Conservation (phyloP, 768 basidiomycete species). For the Boletus sp. region DNA sequence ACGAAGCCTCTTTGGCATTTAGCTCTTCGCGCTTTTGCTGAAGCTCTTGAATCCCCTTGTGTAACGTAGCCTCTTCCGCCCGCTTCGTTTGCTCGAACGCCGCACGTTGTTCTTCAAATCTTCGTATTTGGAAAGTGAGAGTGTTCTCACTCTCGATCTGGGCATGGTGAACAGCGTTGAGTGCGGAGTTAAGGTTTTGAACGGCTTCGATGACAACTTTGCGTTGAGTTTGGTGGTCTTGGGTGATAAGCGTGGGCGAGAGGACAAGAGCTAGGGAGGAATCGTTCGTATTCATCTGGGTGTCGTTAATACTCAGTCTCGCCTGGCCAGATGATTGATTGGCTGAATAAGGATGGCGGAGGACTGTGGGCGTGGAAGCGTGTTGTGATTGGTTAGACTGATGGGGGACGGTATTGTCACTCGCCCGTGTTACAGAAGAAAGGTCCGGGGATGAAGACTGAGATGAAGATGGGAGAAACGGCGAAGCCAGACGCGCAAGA, state of each 20-base stretch:
- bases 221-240: slow-evolving; percentile 10
- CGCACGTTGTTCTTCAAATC: slow-evolving; percentile 19
- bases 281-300: background rate
- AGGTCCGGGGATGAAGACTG: slow-evolving; percentile 10
- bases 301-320: background rate
- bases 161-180: slow-evolving; percentile 6
- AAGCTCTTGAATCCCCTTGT: slow-evolving; percentile 19
- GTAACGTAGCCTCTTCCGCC: slow-evolving; percentile 16
- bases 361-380: background rate
- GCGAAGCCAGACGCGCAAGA: slow-evolving; percentile 10
- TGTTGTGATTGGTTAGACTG: background rate
- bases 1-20: slow-evolving; percentile 12
- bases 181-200: slow-evolving; percentile 7
- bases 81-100: slow-evolving; percentile 21
- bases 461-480: background rate
- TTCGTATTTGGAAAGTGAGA: slow-evolving; percentile 7
- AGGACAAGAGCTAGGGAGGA: background rate
- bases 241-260: slow-evolving; percentile 1
- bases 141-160: slow-evolving; percentile 18
- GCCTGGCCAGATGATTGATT: background rate
- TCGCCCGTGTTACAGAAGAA: background rate
- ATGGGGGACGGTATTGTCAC: background rate
- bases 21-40: slow-evolving; percentile 19
- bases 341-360: slow-evolving; percentile 10
- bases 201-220: slow-evolving; percentile 9